Conservation (phyloP, 1,139 yeast genomes). For the Saccharomyces hybrid region DNA sequence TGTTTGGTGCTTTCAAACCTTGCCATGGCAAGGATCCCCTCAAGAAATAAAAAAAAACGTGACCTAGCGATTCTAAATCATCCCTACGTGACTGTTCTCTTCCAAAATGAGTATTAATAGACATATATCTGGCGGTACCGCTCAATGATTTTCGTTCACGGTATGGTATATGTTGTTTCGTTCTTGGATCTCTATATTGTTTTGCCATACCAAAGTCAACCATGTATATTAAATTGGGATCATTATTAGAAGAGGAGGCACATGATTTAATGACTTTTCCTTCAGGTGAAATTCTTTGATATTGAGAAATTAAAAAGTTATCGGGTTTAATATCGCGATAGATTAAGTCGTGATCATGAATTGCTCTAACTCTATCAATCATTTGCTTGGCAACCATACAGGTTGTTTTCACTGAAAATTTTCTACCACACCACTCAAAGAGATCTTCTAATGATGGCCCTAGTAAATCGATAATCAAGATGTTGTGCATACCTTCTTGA, state of each 20-base stretch:
- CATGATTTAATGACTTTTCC: conserved; percentile 17
- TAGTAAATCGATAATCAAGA: conserved; percentile 81
- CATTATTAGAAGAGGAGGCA: conserved; percentile 23
- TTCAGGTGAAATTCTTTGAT: conserved; percentile 19
- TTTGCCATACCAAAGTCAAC: conserved; percentile 97
- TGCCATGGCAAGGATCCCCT: conserved; percentile 98
- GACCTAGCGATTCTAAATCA: conserved; percentile 91
- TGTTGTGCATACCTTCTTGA: conserved; percentile 93
- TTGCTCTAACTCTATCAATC: conserved; percentile 78
- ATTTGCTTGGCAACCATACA: conserved; percentile 88
- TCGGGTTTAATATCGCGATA: conserved; percentile 96
- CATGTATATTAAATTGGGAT: conserved; percentile 45
- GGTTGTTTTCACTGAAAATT: conserved; percentile 79
- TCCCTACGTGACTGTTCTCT: conserved; percentile 94
- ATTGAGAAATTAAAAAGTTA: conserved; percentile 61
- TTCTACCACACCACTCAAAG: conserved; percentile 97
- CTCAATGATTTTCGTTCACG: conserved; percentile 88
- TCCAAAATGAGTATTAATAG: conserved; percentile 93
- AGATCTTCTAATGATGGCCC: conserved; percentile 95
- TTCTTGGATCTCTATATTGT: conserved; percentile 90
- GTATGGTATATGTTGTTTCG: conserved; percentile 93
- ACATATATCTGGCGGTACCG: conserved; percentile 97
- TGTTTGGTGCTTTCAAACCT: conserved; percentile 96
- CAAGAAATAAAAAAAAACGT: conserved; percentile 86
- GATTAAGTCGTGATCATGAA: conserved; percentile 83